Evolutionary conservation across 2,329 filamentous ascomycete species (phyloP).

Genomic region (Scedosporium boydii): DNA sequence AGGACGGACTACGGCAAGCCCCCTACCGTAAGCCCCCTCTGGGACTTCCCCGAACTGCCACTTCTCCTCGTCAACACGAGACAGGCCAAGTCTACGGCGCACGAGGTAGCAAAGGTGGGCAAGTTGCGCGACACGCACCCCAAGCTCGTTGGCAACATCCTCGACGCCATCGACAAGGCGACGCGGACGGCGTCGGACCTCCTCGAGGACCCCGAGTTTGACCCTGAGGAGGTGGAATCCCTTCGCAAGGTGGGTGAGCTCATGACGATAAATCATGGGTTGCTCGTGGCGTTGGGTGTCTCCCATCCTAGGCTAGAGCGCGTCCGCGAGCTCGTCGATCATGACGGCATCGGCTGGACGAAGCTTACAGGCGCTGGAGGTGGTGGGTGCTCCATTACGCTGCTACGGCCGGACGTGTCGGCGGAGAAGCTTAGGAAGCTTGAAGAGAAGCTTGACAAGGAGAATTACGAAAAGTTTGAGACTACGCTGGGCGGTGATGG

Average conservation of each 20-base stretch:
- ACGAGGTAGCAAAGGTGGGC: constrained; percentile 79
- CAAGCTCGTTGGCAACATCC: constrained; percentile 66
- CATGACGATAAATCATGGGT: constrained; percentile 87
- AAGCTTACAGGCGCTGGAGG: constrained; percentile 95
- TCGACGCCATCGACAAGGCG: constrained; percentile 76
- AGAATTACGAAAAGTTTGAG: constrained; percentile 77
- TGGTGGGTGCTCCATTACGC: constrained; percentile 88
- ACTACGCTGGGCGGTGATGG: constrained; percentile 89
- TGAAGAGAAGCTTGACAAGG: constrained; percentile 53
- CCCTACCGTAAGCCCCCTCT: constrained; percentile 65
- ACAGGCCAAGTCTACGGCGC: constrained; percentile 74
- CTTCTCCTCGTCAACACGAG: constrained; percentile 83
- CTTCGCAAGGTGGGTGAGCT: constrained; percentile 75
- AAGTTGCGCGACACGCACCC: constrained; percentile 63
- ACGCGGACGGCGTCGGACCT: constrained; percentile 44
- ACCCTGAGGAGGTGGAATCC: constrained; percentile 51
- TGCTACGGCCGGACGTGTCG: constrained; percentile 61
- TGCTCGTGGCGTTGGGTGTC: constrained; percentile 83
- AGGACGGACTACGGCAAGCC: constrained; percentile 68
- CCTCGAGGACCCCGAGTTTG: constrained; percentile 54
- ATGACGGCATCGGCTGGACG: constrained; percentile 87
- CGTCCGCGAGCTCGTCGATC: constrained; percentile 82
- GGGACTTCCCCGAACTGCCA: constrained; percentile 85
- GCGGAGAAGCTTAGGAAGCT: constrained; percentile 50
- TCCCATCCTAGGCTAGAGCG: constrained; percentile 90